Base-by-base conservation (phyloP, 2,329 filamentous ascomycete species). In the Verticillium nonalfalfae region DNA sequence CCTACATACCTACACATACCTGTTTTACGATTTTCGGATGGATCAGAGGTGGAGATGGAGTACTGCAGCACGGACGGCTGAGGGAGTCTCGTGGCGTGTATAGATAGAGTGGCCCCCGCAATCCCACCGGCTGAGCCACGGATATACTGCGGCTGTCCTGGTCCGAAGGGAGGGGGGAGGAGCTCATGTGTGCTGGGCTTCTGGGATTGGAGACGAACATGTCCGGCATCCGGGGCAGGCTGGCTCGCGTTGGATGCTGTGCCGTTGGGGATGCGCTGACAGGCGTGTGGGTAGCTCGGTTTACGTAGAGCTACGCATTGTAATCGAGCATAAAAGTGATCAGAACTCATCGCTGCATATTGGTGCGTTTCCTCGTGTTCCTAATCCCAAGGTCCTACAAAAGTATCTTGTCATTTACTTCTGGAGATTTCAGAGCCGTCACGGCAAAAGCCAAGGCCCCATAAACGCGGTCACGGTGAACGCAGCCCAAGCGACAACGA, bases 241-340 rank as follows among this genome's bases (percentile, higher is more conserved):
- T 56, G 54, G 54, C 54, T 14, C 54, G 31, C 54, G 54, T 21
- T 56, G 54, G 54, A 56, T 56, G 54, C 26, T 56, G 54, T 35
- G 54, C 31, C 34, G 54, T 56, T 50, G 15, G 45, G 45, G 7
- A 7, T 21, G 45, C 45, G 45, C 18, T 50, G 18, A 18, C n/a
- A 50, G 45, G 54, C 54, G 26, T 34, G 15, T 56, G 26, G 26
- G 26, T 15, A 21, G 33, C 54, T 35, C 33, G 54, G 14, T 56
- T 18, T 56, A 56, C 54, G 26, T 33, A 33, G 54, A 31, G 54
- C 54, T 56, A 56, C 34, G 54, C 54, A 56, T 56, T 34, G 54
- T 56, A 56, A 56, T 56, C 54, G 54, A 56, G 54, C 54, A 56
- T n/a, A 56, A 21, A 50, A 50, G 45, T 50, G 45, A 50, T 50